phyloP scores from a whole-genome alignment of 352 stramenopile species.

The Phytopythium mirpurense region DNA sequence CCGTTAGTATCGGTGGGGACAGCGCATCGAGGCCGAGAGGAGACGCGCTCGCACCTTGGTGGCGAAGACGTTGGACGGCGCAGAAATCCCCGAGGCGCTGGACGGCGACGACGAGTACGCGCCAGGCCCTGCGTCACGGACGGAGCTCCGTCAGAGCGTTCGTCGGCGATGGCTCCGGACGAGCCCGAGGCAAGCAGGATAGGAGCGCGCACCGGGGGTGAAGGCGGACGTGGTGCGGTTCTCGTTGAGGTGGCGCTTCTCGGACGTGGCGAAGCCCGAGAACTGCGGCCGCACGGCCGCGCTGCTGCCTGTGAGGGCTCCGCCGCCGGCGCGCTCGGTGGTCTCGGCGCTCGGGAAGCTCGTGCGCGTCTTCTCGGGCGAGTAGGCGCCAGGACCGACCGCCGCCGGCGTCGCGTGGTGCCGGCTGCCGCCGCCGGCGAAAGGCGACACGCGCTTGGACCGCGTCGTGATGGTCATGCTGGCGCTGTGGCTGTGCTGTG shows the following conservation, averaged over 20 bases:
- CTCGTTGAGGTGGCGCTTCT: slow-evolving; percentile 72
- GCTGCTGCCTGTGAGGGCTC: not conserved
- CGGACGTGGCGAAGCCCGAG: slow-evolving; percentile 64
- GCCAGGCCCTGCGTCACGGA: slow-evolving; percentile 41
- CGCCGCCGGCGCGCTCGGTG: not conserved
- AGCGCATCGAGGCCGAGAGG: no score
- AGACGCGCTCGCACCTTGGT: slow-evolving; percentile 71
- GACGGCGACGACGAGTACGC: slow-evolving; percentile 36
- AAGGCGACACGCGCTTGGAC: slow-evolving; percentile 65
- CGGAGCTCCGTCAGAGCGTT: no score
- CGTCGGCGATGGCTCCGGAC: no score
- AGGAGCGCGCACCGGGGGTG: slow-evolving; percentile 61
- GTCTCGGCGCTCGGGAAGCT: slow-evolving; percentile 32
- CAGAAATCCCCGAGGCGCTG: slow-evolving; percentile 10
- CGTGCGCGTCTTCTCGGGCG: slow-evolving; percentile 36
- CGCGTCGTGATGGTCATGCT: slow-evolving; percentile 77
- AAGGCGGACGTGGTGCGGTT: slow-evolving; percentile 77
- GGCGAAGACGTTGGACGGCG: slow-evolving; percentile 57
- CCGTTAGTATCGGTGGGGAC: no score
- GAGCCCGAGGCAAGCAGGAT: no score
- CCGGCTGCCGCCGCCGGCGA: slow-evolving; percentile 15
- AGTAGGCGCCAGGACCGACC: slow-evolving; percentile 66
- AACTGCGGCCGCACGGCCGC: slow-evolving; percentile 29
- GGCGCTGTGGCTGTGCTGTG: not conserved
- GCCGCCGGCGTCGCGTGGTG: slow-evolving; percentile 33